Conservation (phyloP, 208 protist genomes). For the Porcisia deanei region DNA sequence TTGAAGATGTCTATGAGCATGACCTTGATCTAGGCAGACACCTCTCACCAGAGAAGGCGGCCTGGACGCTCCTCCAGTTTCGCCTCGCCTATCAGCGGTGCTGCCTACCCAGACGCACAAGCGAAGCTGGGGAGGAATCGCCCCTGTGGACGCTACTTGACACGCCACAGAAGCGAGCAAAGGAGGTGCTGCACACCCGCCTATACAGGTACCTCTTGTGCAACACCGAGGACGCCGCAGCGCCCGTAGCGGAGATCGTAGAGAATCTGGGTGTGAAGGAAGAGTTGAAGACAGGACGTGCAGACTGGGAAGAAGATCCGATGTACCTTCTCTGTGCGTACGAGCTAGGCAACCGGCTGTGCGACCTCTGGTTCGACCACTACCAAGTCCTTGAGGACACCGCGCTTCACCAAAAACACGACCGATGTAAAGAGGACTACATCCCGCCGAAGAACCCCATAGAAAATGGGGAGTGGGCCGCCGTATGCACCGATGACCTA, state of each 20-base stretch:
- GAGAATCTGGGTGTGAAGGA: background rate
- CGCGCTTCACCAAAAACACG: conserved; percentile 14
- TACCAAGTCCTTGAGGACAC: conserved; percentile 17
- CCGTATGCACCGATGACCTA: conserved; percentile 21
- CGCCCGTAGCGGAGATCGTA: conserved; percentile 13
- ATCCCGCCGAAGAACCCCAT: conserved; percentile 22
- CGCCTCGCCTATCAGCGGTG: conserved; percentile 30
- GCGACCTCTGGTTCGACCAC: conserved; percentile 49
- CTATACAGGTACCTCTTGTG: conserved; percentile 28
- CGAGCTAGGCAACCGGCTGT: conserved; percentile 45
- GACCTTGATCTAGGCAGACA: conserved; percentile 76
- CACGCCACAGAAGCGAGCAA: conserved; percentile 18
- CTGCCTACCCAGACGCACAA: background rate
- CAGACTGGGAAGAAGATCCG: conserved; percentile 7
- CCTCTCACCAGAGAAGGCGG: conserved; percentile 49
- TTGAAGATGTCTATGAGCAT: conserved; percentile 84
- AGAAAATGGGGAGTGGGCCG: conserved; percentile 15
- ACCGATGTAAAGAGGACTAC: conserved; percentile 21
- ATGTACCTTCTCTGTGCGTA: conserved; percentile 33
- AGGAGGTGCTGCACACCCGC: conserved; percentile 21
- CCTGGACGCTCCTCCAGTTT: conserved; percentile 74
- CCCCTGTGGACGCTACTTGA: conserved; percentile 29
- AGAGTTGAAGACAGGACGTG: background rate
- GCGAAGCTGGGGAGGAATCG: background rate
- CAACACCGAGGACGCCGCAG: conserved; percentile 15